These are phyloP conservation scores for Protea cynaroides DNA, from an alignment of 164 flowering plant genomes.

Conservation along the genomic window DNA sequence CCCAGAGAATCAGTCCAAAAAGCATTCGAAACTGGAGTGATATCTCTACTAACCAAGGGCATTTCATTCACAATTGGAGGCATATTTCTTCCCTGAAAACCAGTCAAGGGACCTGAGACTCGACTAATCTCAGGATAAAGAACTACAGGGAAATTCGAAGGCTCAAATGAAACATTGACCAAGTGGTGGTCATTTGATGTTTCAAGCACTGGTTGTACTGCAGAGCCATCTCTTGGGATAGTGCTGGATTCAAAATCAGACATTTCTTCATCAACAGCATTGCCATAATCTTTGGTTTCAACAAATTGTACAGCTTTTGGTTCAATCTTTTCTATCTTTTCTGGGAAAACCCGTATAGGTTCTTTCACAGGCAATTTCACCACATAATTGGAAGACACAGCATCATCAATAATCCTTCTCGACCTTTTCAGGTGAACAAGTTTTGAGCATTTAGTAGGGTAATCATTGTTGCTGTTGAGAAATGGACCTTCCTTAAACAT, in stretches of 20 bases:
- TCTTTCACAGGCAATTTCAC: conserved; percentile 21
- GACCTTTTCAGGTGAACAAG: conserved; percentile 83
- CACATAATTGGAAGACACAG: conserved; percentile 26
- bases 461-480: conserved; percentile 58
- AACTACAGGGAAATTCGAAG: conserved; percentile 17
- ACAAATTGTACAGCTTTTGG: conserved; percentile 10
- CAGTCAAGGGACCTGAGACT: conserved; percentile 13
- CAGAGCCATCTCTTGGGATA: conserved; percentile 18
- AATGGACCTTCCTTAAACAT: conserved; percentile 90
- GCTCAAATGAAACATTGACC: conserved; percentile 6
- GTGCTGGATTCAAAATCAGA: conserved; percentile 23
- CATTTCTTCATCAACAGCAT: conserved; percentile 44
- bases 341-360: conserved; percentile 16
- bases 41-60: conserved; percentile 19
- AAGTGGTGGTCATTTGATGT: conserved; percentile 14
- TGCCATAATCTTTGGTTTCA: conserved; percentile 15
- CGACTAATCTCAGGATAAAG: conserved; percentile 15
- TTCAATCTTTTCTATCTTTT: conserved; percentile 13
- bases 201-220: conserved; percentile 14
- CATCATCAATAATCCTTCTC: conserved; percentile 51
- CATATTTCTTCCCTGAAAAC: conserved; percentile 12
- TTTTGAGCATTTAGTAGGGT: conserved; percentile 60
- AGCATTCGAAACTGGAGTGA: conserved; percentile 16
- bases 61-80: conserved; percentile 13
- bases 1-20: conserved; percentile 15